Base-by-base conservation (phyloP, 2,329 filamentous ascomycete species). In the Grosmannia serpens region DNA sequence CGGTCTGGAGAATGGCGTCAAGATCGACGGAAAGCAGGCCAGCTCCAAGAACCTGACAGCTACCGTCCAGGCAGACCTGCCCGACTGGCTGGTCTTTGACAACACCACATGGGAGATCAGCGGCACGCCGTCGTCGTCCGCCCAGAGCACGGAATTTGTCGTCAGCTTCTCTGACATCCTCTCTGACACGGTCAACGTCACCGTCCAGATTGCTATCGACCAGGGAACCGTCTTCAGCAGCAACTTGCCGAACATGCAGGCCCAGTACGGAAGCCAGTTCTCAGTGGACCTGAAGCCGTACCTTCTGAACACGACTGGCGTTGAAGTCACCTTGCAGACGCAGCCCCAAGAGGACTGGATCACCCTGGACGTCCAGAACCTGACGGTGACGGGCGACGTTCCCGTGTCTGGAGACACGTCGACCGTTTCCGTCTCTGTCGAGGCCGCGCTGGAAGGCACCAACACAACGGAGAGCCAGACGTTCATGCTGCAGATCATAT, bases 31-130 rank as follows among this genome's bases (percentile, higher is more conserved):
- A 7, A 69, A 76, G 46, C 67, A 74, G 1, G 71, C 84, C 2
- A 69, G 70, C 4, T 68, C 74, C 4, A 15, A 54, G 17, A 62
- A 62, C 15, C 53, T 64, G n/a, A 59, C 62, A 0, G 71, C 72
- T 0, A 77, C 84, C 33, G 65, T 91, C 35, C 65, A 68, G 17
- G 74, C 76, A 1, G 75, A 72, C 0, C 62, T 79, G 1, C 89
- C 90, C 0, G 67, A 73, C 3, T 95, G 91, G 91, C 69, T 95
- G 29, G 73, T 73, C 0, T 80, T 94, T 57, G 77, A 94, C 65
- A 72, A 77, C 2, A 65, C 72, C 10, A 84, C 83, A 0, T 79
- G 90, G 67, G 73, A 72, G 1, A 70, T 95, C 8, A 77, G 72
- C 35, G 91, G 90, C 2, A 86, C 73, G 1, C 83, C 87, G 3